phyloP scores from a whole-genome alignment of 306 rosid genomes.

The Arachis hypogaea region DNA sequence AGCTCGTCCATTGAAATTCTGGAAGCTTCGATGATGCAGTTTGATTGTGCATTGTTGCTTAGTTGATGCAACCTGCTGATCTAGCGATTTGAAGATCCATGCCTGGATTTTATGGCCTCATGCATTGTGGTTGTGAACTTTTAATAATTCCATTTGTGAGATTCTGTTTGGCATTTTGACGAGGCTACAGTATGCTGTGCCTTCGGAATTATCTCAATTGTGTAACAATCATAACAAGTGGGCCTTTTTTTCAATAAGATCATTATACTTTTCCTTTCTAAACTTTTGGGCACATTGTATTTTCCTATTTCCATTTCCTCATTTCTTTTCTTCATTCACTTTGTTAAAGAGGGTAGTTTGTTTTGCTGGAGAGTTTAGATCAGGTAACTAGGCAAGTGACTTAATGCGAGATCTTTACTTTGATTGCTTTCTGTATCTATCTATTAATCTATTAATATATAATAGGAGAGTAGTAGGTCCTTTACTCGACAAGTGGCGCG shows the following conservation, averaged over 20 bases:
- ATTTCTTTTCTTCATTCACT: neutral
- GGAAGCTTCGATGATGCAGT: conserved; percentile 11
- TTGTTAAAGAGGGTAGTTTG: neutral
- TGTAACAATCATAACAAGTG: conserved; percentile 5
- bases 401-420: conserved; percentile 3
- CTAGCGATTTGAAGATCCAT: conserved; percentile 11
- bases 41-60: conserved; percentile 26
- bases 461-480: no score
- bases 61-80: conserved; percentile 16
- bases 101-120: neutral
- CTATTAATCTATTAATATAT: no score
- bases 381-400: neutral
- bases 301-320: conserved; percentile 7
- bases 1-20: neutral
- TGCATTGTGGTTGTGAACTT: conserved; percentile 14
- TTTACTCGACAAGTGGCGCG: no score
- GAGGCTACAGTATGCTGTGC: neutral
- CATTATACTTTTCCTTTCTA: neutral
- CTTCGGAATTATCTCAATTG: conserved; percentile 3
- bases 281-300: neutral
- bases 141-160: neutral
- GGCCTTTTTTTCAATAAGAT: conserved; percentile 9
- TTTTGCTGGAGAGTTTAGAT: neutral
- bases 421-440: neutral
- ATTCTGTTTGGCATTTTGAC: conserved; percentile 21